phyloP scores from a whole-genome alignment of 1,284 basidiomycete species.

The Sutorius eximius region DNA sequence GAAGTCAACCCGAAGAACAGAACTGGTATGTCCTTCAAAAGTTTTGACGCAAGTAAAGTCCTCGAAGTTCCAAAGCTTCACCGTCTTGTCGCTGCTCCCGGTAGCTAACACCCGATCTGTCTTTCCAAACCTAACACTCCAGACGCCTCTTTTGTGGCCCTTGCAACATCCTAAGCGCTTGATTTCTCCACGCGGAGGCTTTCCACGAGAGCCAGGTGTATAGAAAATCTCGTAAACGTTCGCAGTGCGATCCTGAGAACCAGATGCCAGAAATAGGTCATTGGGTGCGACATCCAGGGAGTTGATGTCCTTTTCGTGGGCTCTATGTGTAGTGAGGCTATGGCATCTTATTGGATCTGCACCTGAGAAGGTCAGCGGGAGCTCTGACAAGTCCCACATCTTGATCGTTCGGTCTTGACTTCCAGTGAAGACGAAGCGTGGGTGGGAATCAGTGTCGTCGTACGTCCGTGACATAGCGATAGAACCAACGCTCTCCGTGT shows the following conservation, averaged over 20 bases:
- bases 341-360: slow-evolving; percentile 53
- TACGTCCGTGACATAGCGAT: slow-evolving; percentile 69
- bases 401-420: slow-evolving; percentile 98
- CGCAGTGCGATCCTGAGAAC: slow-evolving; percentile 94
- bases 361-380: slow-evolving; percentile 37
- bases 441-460: slow-evolving; percentile 27
- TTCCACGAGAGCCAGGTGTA: slow-evolving; percentile 39
- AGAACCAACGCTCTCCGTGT: slow-evolving; percentile 93
- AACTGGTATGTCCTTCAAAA: slow-evolving; percentile 96
- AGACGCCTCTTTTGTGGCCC: slow-evolving; percentile 96
- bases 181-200: slow-evolving; percentile 61
- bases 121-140: slow-evolving; percentile 88
- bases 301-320: slow-evolving; percentile 99
- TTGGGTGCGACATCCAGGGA: slow-evolving; percentile 92
- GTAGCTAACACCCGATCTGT: slow-evolving; percentile 87
- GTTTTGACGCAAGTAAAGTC: slow-evolving; percentile 93
- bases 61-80: slow-evolving; percentile 92
- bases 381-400: slow-evolving; percentile 86
- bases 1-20: slow-evolving; percentile 92
- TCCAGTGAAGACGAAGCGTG: slow-evolving; percentile 85
- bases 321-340: slow-evolving; percentile 86
- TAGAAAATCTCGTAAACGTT: slow-evolving; percentile 87
- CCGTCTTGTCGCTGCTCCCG: slow-evolving; percentile 91
- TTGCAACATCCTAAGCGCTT: slow-evolving; percentile 86
- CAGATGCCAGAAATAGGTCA: slow-evolving; percentile 86